Base-by-base conservation (phyloP, 179 eudicot species). In the Spinacia oleracea region DNA sequence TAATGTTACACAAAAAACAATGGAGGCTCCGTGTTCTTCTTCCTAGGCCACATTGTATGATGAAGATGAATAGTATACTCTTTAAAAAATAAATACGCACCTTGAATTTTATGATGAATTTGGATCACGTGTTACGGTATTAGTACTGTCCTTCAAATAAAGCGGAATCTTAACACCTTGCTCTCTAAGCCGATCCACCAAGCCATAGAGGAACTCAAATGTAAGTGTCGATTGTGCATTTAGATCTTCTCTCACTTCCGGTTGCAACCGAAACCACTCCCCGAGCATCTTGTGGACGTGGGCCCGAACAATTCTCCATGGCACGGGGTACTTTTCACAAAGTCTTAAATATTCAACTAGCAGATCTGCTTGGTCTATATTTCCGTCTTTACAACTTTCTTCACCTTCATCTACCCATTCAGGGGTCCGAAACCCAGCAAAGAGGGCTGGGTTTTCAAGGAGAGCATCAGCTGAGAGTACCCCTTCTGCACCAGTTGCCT, bases 241-340 rank as follows among this genome's bases (percentile, higher is more conserved):
- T 10, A 96, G 78, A 25, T 94, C 98, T 74, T 91, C 93, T 64
- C 99, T 88, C 15, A 96, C 90, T 60, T 89, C 69, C 1, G 99
- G 98, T 62, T 88, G 98, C 77, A 88, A 48, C 42, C 89, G 82
- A 58, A 96, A 96, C 99, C 98, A 96, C 75, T 94, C 97, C 23
- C 98, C 98, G n/a, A 96, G 80, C 92, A 96, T 84, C 89, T 90
- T 94, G 70, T 96, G 99, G 72, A 94, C 93, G 72, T 96, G 99
- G 72, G 97, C 84, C 27, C 94, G 90, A 40, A 96, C 77, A 86
- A 96, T 96, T 87, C 99, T 94, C 98, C 97, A 94, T 7, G 99
- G 99, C 53, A 96, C 97, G 0, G 99, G 97, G 80, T 92, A 84
- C 80, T 83, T 87, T 87, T 94, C 98, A 79, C 98, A 92, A 5